Base-by-base conservation (phyloP, 139 green algal species). In the Tetradesmus obliquus region DNA sequence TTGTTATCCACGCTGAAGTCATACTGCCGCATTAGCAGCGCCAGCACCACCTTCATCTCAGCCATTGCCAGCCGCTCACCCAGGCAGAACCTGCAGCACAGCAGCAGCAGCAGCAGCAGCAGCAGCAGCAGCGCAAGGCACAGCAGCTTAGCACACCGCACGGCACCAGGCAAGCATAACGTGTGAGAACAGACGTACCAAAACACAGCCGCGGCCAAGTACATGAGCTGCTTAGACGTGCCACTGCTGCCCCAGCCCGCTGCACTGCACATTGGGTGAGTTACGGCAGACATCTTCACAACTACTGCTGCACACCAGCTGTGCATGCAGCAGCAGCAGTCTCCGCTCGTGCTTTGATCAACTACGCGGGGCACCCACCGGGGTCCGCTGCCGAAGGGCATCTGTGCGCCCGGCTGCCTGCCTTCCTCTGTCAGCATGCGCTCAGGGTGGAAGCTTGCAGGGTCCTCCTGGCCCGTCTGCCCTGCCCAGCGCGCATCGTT, bases 1-100 rank as follows among this genome's bases (percentile, higher is more conserved):
- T 91, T 87, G 79, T 79, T 91, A 45, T 91, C 88, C 15, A 62
- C 79, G 3, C 3, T 58, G 76, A 91, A 60, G 79, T n/a, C 9
- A 32, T 91, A 91, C n/a, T 69, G 13, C 3, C 79, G 32, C 20
- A 54, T 17, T 5, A 91, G 55, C n/a, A 66, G 57, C 15, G 88
- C 88, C 76, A 91, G 51, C 8, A 87, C 72, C 53, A 80, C 80
- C 88, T 91, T 91, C 88, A 91, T 91, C 24, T 91, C 88, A 87
- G 58, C 88, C 76, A 91, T 87, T 20, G 88, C 88, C 22, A 91
- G 79, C 5, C 24, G 45, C 60, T 51, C 57, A 66, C 88, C 88
- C 24, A 91, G 55, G 79, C 88, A 91, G 88, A 86, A 87, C 79
- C 88, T 87, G 71, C 5, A 17, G 32, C 32, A 22, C 19, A 15